These are phyloP conservation scores for Hypomontagnella submonticulosa DNA, from an alignment of 495 filamentous ascomycete species.

Conservation along the genomic window DNA sequence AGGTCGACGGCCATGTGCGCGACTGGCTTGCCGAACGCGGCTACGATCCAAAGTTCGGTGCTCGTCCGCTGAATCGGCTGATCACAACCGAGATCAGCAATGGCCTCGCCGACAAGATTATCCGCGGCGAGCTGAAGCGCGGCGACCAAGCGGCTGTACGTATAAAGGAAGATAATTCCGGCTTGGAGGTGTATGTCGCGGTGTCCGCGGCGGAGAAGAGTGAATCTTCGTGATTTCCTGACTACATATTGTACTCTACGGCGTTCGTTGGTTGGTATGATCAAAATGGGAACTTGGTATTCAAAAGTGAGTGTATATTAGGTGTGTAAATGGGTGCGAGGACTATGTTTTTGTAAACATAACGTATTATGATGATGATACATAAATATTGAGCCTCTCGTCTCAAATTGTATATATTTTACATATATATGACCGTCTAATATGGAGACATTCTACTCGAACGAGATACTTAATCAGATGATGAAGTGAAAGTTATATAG, in stretches of 20 bases:
- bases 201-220: conserved; percentile 9
- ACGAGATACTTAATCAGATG: too few relatives aligned
- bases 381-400: conserved; percentile 20
- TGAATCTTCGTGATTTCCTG: conserved; percentile 7
- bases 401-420: conserved; percentile 34
- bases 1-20: conserved; percentile 76
- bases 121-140: conserved; percentile 79
- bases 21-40: conserved; percentile 88
- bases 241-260: background rate
- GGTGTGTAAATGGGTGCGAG: background rate
- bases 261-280: conserved; percentile 7
- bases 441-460: conserved; percentile 30
- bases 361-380: conserved; percentile 15
- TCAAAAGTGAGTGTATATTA: background rate
- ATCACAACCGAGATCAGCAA: conserved; percentile 91
- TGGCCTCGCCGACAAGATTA: conserved; percentile 88
- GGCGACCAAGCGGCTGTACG: conserved; percentile 77
- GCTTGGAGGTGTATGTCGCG: conserved; percentile 55
- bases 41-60: conserved; percentile 92
- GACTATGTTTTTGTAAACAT: conserved; percentile 1
- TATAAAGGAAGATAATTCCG: conserved; percentile 66
- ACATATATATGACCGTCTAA: conserved; percentile 12
- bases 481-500: background rate
- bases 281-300: conserved; percentile 3
- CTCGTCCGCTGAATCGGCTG: conserved; percentile 90